Evolutionary conservation across 805 yeast genomes (phyloP), one percentile per base, ranked within the genome.

Genomic region (Teunomyces lycoperdinae): DNA sequence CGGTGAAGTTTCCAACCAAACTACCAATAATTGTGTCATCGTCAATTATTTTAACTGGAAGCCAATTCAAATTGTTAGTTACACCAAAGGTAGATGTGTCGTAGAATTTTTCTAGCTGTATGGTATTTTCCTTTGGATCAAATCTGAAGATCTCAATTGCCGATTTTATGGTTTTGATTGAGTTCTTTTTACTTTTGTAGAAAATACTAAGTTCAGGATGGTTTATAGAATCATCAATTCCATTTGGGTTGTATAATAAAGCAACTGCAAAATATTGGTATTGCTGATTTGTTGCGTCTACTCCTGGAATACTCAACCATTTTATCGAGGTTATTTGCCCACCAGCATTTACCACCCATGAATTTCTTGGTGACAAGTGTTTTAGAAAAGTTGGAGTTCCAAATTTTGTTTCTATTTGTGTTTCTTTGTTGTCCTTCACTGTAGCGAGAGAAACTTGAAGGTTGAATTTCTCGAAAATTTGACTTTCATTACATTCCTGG

Each of bases 1-100:
- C 85, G 35, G 79, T 78, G 50, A 80, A 79, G 0, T 71, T 69
- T 9, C 80, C 81, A 4, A 74, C 75, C n/a, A 84, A 53, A 0
- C 76, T 67, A 2, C 81, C 82, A 11, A 76, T 40, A 2, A 51
- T 44, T 6, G 43, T 32, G 3, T 46, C 54, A 9, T 51, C 71
- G 50, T 55, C 53, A 27, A 32, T 29, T 43, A 59, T 70, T 46
- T 64, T 62, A 43, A 63, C 47, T 1, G 78, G 71, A 14, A 64
- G 54, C 78, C 75, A 73, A n/a, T 61, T 56, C 30, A 79, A 52
- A 43, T 69, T 65, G 40, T 70, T 56, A 2, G 75, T 62, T 5
- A 71, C 76, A 2, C 87, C 87, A 56, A 75, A 71, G 2, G 56
- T 29, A 32, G 67, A 70, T 1, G 74, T 67, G 29, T 59, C 54